These are phyloP conservation scores for Mucor sp. DNA, from an alignment of 371 early-diverging fungal genomes.

Conservation along the genomic window DNA sequence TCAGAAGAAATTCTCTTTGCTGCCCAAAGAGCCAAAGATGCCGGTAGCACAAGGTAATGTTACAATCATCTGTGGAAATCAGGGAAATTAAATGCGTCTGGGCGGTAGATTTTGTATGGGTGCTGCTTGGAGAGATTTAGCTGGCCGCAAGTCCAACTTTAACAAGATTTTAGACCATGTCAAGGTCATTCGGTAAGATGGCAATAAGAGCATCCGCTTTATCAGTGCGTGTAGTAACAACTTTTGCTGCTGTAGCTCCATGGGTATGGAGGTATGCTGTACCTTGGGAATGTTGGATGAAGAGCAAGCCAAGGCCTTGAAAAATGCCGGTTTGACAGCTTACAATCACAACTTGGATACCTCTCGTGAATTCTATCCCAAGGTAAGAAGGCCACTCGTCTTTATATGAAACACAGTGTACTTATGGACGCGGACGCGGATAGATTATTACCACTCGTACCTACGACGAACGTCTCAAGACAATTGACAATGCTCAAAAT, in stretches of 20 bases:
- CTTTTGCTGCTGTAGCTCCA: slow-evolving; percentile 51
- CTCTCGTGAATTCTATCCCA: slow-evolving; percentile 82
- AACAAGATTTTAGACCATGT: slow-evolving; percentile 78
- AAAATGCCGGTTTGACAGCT: slow-evolving; percentile 87
- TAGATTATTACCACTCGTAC: slow-evolving; percentile 82
- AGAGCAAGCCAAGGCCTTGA: slow-evolving; percentile 75
- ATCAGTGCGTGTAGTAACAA: no score
- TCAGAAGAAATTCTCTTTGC: slow-evolving; percentile 75
- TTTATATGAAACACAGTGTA: not conserved
- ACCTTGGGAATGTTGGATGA: slow-evolving; percentile 86
- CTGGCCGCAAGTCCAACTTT: slow-evolving; percentile 86
- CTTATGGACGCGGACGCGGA: not conserved
- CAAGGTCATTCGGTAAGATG: slow-evolving; percentile 74
- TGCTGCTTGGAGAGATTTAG: slow-evolving; percentile 86
- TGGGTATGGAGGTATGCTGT: slow-evolving; percentile 93
- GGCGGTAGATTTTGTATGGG: slow-evolving; percentile 76
- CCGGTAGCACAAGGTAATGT: slow-evolving; percentile 68
- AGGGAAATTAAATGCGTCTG: slow-evolving; percentile 7
- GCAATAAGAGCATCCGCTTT: not conserved
- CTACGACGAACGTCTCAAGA: slow-evolving; percentile 82
- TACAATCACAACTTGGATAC: slow-evolving; percentile 93
- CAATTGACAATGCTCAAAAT: slow-evolving; percentile 76
- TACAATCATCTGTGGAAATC: not conserved
- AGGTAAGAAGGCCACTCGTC: slow-evolving; percentile 31
- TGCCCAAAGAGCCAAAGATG: slow-evolving; percentile 80